These are phyloP conservation scores for Aquilaria malaccensis DNA, from an alignment of 345 rosid genomes.

Conservation along the genomic window DNA sequence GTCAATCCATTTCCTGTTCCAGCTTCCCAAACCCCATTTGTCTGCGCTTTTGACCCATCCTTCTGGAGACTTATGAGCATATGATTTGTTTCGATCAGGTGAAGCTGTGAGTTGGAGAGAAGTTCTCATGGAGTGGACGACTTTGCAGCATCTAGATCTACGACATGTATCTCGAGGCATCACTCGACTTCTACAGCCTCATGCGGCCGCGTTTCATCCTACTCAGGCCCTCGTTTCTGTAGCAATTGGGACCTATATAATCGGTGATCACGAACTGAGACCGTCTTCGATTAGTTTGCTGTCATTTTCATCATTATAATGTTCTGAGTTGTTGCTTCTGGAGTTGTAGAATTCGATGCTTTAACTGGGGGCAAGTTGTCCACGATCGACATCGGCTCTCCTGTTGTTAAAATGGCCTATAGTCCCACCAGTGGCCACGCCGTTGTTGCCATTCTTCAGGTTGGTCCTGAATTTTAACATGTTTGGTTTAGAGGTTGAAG, in stretches of 20 bases:
- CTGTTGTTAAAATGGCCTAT: conserved; percentile 80
- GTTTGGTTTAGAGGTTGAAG: background rate
- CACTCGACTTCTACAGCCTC: conserved; percentile 75
- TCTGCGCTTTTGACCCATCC: too few species aligned
- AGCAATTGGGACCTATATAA: conserved; percentile 61
- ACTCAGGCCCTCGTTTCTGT: conserved; percentile 72
- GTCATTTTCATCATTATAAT: background rate
- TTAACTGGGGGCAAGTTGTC: conserved; percentile 85
- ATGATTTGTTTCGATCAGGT: background rate
- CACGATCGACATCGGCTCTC: conserved; percentile 64
- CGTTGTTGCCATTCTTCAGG: conserved; percentile 83
- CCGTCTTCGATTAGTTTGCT: background rate
- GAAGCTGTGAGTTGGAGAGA: conserved; percentile 2
- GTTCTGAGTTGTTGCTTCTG: conserved; percentile 6
- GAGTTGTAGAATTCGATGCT: conserved; percentile 76
- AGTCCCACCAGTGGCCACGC: conserved; percentile 82
- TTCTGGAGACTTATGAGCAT: too few species aligned
- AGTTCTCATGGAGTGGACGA: conserved; percentile 82
- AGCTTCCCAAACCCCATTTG: too few species aligned
- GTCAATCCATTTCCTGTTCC: too few species aligned
- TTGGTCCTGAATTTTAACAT: conserved; percentile 12
- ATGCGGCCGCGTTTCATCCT: conserved; percentile 83
- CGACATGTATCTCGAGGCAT: conserved; percentile 73
- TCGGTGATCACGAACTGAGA: conserved; percentile 34
- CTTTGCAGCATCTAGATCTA: conserved; percentile 96